Percentiles rank a stretch among this genome's conserved stretches.
phyloP scores from a whole-genome alignment of 371 early-diverging fungal genomes.

The Mucor mucedo region DNA sequence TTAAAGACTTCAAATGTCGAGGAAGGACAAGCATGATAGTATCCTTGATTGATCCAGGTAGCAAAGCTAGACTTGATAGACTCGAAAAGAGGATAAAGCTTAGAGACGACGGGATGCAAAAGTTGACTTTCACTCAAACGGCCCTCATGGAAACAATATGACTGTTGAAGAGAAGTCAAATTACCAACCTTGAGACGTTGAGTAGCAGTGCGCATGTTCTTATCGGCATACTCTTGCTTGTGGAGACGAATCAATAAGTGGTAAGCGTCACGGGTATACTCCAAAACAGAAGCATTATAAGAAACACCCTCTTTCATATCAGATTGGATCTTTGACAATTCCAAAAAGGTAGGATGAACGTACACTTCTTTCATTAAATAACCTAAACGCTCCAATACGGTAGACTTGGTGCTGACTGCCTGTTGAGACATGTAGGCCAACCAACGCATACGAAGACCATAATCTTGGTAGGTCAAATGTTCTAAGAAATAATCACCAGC shows the following conservation, averaged over 20 bases:
- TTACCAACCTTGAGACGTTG: slow-evolving; percentile 46
- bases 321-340: slow-evolving; percentile 21
- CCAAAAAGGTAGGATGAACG: slow-evolving; percentile 32
- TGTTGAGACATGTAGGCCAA: slow-evolving; percentile 54
- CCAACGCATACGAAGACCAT: slow-evolving; percentile 56
- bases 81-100: slow-evolving; percentile 52
- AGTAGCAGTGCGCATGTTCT: slow-evolving; percentile 31
- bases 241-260: slow-evolving; percentile 40
- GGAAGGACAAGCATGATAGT: slow-evolving; percentile 24
- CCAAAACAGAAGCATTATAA: slow-evolving; percentile 7
- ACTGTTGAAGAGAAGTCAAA: slow-evolving; percentile 60
- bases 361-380: slow-evolving; percentile 34
- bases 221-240: slow-evolving; percentile 40
- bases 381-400: slow-evolving; percentile 35
- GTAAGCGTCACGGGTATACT: slow-evolving; percentile 32
- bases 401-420: slow-evolving; percentile 13
- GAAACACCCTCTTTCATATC: slow-evolving; percentile 2
- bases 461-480: slow-evolving; percentile 49
- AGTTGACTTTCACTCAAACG: slow-evolving; percentile 55
- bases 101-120: slow-evolving; percentile 52
- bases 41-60: slow-evolving; percentile 42
- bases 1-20: slow-evolving; percentile 43
- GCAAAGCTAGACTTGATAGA: slow-evolving; percentile 34
- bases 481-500: slow-evolving; percentile 67
- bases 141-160: slow-evolving; percentile 50